A percentile compares a stretch with the other conserved stretches of the same genome.
Conservation (phyloP, 179 eudicot species). For the Patellifolia procumbens region DNA sequence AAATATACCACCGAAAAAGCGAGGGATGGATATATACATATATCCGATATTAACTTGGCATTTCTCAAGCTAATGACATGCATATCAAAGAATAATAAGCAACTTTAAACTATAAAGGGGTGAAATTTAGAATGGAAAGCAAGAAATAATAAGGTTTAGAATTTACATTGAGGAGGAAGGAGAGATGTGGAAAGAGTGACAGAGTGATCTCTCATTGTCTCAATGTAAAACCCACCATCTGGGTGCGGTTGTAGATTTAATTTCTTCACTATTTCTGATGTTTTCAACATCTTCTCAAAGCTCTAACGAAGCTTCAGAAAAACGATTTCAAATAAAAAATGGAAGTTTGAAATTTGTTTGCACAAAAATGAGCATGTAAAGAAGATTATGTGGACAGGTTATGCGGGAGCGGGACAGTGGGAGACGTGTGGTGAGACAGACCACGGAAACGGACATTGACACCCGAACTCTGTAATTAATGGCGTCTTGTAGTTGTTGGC, state of each 20-base stretch:
- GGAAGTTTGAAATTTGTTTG: not conserved
- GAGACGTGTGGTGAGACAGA: no score
- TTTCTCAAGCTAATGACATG: not conserved
- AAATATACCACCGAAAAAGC: no score
- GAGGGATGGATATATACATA: no score
- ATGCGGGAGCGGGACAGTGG: no score
- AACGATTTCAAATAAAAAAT: not conserved
- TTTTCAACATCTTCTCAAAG: conserved; percentile 26
- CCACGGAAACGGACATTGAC: no score
- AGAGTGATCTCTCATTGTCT: conserved; percentile 67
- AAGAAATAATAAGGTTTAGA: not conserved
- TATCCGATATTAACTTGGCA: no score
- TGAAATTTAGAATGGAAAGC: no score
- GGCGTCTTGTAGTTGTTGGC: no score
- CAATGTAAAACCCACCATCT: conserved; percentile 72
- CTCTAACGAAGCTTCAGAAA: not conserved
- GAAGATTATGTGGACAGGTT: no score
- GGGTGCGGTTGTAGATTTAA: conserved; percentile 58
- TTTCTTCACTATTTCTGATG: conserved; percentile 47
- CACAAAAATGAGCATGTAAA: not conserved
- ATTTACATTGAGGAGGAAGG: conserved; percentile 64
- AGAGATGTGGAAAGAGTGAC: conserved; percentile 54
- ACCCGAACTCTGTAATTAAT: no score
- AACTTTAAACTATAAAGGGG: not conserved
- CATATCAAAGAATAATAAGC: not conserved